Percentiles rank a stretch among this genome's conserved stretches.
Evolutionary conservation across 352 stramenopile genomes (phyloP).

Genomic region (Pythium aquatile): DNA sequence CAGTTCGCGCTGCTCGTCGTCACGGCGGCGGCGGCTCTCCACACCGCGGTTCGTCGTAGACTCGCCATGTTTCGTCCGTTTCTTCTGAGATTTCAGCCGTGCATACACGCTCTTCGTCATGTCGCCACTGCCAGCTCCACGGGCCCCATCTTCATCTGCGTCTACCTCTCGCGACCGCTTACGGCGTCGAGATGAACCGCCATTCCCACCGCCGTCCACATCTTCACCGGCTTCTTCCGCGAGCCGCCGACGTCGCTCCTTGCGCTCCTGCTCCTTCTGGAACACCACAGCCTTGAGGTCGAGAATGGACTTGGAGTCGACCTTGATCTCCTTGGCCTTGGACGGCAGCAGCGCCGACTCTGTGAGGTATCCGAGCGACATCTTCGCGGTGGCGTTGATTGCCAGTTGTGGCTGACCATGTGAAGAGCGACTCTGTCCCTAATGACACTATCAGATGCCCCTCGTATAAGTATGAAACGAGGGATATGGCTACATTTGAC

Average conservation of each 20-base stretch:
- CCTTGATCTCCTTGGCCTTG: constrained; percentile 87
- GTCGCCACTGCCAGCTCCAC: not conserved
- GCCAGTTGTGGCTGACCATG: not conserved
- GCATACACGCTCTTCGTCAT: constrained; percentile 36
- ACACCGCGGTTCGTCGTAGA: constrained; percentile 56
- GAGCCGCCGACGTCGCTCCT: constrained; percentile 48
- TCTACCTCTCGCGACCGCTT: constrained; percentile 18
- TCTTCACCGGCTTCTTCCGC: constrained; percentile 22
- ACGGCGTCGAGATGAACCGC: constrained; percentile 16
- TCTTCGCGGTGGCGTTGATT: constrained; percentile 22
- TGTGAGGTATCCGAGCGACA: constrained; percentile 92
- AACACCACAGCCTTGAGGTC: constrained; percentile 84
- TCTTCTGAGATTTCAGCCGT: constrained; percentile 43
- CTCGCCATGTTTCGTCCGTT: constrained; percentile 5
- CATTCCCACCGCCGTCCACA: constrained; percentile 15
- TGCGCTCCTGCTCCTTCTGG: constrained; percentile 77
- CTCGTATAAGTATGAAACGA: not conserved
- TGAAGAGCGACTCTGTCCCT: not conserved
- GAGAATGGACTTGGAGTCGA: constrained; percentile 82
- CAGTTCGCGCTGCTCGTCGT: constrained; percentile 43
- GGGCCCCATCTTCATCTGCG: not conserved
- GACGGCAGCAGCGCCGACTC: constrained; percentile 90
- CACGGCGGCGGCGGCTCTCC: constrained; percentile 47
- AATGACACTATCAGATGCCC: not conserved
- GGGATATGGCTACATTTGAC: not conserved